phyloP scores from a whole-genome alignment of 805 yeast genomes.

The Vanderwaltozyma verrucispora region DNA sequence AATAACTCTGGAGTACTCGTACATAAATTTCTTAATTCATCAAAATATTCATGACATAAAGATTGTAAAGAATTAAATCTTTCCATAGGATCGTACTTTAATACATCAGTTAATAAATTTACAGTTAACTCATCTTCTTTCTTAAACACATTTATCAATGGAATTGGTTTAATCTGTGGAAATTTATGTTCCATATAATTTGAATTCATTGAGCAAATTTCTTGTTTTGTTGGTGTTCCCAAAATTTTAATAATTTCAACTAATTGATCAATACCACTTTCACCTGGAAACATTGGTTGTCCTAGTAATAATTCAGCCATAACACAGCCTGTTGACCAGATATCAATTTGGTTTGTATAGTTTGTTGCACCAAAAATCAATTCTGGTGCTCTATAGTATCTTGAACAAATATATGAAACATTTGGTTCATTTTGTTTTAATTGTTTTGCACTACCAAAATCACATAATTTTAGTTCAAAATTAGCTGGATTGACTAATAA shows the following conservation, averaged over 20 bases:
- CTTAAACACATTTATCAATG: slow-evolving; percentile 56
- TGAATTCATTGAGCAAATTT: slow-evolving; percentile 90
- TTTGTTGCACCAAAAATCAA: slow-evolving; percentile 94
- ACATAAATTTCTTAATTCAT: slow-evolving; percentile 18
- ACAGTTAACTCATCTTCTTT: slow-evolving; percentile 38
- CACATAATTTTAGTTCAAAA: slow-evolving; percentile 85
- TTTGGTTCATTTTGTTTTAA: slow-evolving; percentile 86
- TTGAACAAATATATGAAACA: slow-evolving; percentile 90
- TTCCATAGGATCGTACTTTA: slow-evolving; percentile 59
- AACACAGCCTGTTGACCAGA: slow-evolving; percentile 98
- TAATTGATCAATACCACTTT: slow-evolving; percentile 92
- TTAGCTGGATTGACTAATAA: slow-evolving; percentile 73
- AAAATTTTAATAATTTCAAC: slow-evolving; percentile 92
- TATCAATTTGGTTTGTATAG: slow-evolving; percentile 91
- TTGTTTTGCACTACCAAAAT: slow-evolving; percentile 92
- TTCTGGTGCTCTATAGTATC: slow-evolving; percentile 97
- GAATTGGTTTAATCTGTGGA: slow-evolving; percentile 77
- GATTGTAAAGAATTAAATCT: slow-evolving; percentile 45
- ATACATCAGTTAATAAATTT: slow-evolving; percentile 42
- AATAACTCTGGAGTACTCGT: background rate
- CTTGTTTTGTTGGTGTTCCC: slow-evolving; percentile 91
- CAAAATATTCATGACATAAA: slow-evolving; percentile 23
- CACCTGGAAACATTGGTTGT: slow-evolving; percentile 96
- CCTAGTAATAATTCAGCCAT: slow-evolving; percentile 95
- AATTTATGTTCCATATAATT: slow-evolving; percentile 95